A percentile compares a stretch with the other conserved stretches of the same genome.
Conservation (phyloP, 495 filamentous ascomycete genomes). For the Clavariopsis aquatica region DNA sequence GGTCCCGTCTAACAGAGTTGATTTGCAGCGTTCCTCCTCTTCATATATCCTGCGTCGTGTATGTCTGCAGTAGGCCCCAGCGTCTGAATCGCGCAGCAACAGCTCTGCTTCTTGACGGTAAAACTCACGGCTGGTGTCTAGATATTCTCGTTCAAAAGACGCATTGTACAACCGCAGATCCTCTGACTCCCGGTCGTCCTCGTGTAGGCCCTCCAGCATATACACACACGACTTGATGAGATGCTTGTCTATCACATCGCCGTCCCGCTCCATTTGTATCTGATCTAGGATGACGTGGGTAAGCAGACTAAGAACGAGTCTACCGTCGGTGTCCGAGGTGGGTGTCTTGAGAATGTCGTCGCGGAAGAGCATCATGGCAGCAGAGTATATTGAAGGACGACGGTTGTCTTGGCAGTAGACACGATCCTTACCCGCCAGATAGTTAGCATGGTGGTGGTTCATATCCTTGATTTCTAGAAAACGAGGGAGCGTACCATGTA, state of each 20-base stretch:
- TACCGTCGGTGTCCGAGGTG: conserved; percentile 49
- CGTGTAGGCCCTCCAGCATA: conserved; percentile 91
- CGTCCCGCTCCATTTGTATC: conserved; percentile 87
- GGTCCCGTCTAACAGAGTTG: conserved; percentile 71
- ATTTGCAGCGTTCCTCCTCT: conserved; percentile 77
- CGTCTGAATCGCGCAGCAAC: conserved; percentile 75
- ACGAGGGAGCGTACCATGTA: conserved; percentile 71
- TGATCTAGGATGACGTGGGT: conserved; percentile 84
- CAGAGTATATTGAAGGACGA: conserved; percentile 75
- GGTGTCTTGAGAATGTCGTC: conserved; percentile 71
- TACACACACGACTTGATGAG: conserved; percentile 79
- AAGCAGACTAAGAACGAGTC: conserved; percentile 65
- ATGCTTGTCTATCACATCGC: conserved; percentile 82
- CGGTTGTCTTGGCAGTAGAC: conserved; percentile 70
- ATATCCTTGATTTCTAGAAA: background rate
- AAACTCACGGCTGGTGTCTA: conserved; percentile 68
- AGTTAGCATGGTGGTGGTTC: background rate
- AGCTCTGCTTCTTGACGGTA: conserved; percentile 73
- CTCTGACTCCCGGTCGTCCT: conserved; percentile 70
- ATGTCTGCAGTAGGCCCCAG: conserved; percentile 79
- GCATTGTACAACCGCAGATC: conserved; percentile 80
- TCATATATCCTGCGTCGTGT: conserved; percentile 71
- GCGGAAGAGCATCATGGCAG: conserved; percentile 83
- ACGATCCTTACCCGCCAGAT: conserved; percentile 59
- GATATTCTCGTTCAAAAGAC: conserved; percentile 77